phyloP scores from a whole-genome alignment of 306 rosid genomes.

The Luffa aegyptiaca region DNA sequence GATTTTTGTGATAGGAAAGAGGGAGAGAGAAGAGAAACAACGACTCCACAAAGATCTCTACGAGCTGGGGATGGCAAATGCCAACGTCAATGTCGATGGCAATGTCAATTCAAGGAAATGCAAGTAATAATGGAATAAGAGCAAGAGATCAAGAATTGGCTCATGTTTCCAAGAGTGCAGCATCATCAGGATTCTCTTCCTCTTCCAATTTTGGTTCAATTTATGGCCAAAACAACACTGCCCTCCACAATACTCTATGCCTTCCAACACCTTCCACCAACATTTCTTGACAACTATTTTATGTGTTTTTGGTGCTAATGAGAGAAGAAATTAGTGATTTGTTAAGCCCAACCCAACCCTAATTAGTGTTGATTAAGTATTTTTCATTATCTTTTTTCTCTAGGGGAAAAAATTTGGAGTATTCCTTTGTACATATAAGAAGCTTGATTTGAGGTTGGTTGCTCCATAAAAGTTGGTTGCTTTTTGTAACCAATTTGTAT shows the following conservation, averaged over 20 bases:
- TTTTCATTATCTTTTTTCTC: neutral
- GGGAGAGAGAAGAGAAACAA: conserved; percentile 17
- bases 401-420: neutral
- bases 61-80: conserved; percentile 34
- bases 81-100: neutral
- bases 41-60: conserved; percentile 5
- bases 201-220: conserved; percentile 2
- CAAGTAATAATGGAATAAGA: neutral
- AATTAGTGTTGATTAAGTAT: neutral
- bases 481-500: conserved; percentile 7
- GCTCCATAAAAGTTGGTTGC: neutral
- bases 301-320: neutral
- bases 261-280: neutral
- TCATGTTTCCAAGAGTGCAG: conserved; percentile 27
- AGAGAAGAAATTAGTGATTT: neutral
- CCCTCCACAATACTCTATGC: neutral
- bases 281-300: neutral
- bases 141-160: neutral
- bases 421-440: neutral
- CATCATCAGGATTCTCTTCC: conserved; percentile 70
- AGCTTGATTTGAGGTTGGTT: neutral
- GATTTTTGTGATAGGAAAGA: conserved; percentile 17
- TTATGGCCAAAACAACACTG: conserved; percentile 9
- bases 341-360: neutral
- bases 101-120: conserved; percentile 20